These are phyloP conservation scores for Canariomyces notabilis DNA, from an alignment of 2,329 filamentous ascomycete genomes.

Conservation along the genomic window DNA sequence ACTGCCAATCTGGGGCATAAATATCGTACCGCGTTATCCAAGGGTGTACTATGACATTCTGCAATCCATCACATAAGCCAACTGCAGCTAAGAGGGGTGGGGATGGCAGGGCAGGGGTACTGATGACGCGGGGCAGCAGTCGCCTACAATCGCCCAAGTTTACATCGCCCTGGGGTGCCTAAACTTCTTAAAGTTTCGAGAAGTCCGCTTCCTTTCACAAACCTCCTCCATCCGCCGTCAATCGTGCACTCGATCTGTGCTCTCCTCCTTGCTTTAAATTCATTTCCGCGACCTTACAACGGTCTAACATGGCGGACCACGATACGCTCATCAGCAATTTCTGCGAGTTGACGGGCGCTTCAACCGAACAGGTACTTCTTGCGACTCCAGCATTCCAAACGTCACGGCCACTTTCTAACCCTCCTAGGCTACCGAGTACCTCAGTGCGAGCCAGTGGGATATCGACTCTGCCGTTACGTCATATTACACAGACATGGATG, in stretches of 20 bases:
- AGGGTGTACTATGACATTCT: no score
- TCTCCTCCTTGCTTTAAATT: no score
- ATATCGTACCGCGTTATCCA: no score
- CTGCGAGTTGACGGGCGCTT: slow-evolving; percentile 49
- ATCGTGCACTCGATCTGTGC: no score
- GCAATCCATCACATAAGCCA: slow-evolving; percentile 8
- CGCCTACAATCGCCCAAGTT: not conserved
- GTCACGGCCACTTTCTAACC: slow-evolving; percentile 1
- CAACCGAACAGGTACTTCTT: slow-evolving; percentile 41
- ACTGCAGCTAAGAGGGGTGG: no score
- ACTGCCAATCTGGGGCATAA: no score
- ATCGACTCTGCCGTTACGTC: slow-evolving; percentile 56
- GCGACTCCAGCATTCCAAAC: not conserved
- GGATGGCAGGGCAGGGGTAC: slow-evolving; percentile 4
- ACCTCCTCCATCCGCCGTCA: no score
- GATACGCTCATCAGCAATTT: slow-evolving; percentile 49
- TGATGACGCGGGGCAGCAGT: slow-evolving; percentile 12
- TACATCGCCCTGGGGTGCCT: slow-evolving; percentile 18
- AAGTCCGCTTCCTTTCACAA: not conserved
- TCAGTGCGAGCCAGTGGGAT: slow-evolving; percentile 62
- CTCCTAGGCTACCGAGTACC: slow-evolving; percentile 60
- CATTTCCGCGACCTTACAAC: no score
- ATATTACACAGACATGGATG: slow-evolving; percentile 56
- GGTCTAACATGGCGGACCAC: slow-evolving; percentile 39
- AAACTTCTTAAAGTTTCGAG: not conserved